phyloP scores from a whole-genome alignment of 257 asterid genomes.

The Solanum sejunctum region DNA sequence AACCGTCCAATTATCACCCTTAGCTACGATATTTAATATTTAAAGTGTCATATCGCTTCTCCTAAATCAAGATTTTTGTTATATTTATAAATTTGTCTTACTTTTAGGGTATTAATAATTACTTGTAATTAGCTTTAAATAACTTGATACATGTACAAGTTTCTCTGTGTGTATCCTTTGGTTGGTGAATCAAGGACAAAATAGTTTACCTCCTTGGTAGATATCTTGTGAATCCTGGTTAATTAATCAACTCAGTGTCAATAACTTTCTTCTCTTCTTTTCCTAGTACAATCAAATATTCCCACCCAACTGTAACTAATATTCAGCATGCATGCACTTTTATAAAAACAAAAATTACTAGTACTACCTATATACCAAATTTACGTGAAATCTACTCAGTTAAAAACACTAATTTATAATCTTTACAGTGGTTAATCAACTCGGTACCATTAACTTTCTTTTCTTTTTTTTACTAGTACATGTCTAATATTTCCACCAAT shows the following conservation, averaged over 20 bases:
- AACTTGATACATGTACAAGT: not conserved
- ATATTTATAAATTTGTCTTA: no score
- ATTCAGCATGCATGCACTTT: not conserved
- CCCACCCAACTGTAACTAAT: not conserved
- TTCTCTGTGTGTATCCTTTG: not conserved
- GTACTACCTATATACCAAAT: no score
- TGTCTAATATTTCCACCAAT: not conserved
- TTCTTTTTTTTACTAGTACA: not conserved
- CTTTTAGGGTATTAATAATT: no score
- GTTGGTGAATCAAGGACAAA: not conserved
- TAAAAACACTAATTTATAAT: no score
- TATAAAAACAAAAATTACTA: no score
- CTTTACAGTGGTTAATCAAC: not conserved
- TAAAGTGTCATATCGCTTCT: no score
- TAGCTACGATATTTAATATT: no score
- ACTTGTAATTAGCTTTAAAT: no score
- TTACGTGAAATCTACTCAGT: no score
- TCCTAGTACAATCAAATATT: not conserved
- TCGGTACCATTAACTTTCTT: not conserved
- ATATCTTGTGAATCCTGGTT: not conserved
- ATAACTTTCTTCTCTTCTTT: not conserved
- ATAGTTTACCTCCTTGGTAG: not conserved
- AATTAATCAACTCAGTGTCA: not conserved
- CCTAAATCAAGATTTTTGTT: no score
- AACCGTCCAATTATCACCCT: no score